Evolutionary conservation across 2,329 filamentous ascomycete species (phyloP).

Genomic region (Corniculantispora saksenae): DNA sequence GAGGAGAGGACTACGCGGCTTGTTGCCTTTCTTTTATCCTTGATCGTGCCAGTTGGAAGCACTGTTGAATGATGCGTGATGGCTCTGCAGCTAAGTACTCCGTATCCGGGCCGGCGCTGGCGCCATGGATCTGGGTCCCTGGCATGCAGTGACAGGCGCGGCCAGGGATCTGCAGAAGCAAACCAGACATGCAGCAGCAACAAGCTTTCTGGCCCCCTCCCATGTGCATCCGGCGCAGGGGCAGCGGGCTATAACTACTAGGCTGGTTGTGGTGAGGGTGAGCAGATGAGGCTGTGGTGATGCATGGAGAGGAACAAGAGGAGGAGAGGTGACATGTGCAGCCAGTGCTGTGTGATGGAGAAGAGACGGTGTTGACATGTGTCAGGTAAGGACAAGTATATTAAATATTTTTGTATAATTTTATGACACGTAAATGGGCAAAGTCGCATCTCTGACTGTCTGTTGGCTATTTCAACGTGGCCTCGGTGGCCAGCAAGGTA

Average conservation of each 20-base stretch:
- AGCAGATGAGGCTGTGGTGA: background rate
- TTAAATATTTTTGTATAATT: no score
- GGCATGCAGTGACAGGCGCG: background rate
- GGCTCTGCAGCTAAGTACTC: background rate
- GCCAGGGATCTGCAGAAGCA: slow-evolving; percentile 2
- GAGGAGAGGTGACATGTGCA: background rate
- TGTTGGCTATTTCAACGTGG: background rate
- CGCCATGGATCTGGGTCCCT: background rate
- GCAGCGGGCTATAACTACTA: background rate
- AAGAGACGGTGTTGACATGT: no score
- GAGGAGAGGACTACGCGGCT: no score
- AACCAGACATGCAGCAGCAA: background rate
- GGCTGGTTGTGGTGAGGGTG: background rate
- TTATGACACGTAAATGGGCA: no score
- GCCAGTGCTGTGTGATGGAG: no score
- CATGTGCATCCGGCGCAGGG: background rate
- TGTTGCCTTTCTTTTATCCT: no score
- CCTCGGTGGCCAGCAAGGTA: no score
- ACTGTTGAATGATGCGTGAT: background rate
- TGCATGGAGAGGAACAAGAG: background rate
- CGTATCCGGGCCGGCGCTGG: no score
- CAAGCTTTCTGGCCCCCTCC: slow-evolving; percentile 14
- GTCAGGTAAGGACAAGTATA: no score
- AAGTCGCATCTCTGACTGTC: no score
- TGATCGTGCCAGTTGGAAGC: no score